Conservation (phyloP, 2,329 filamentous ascomycete genomes). For the Aspergillus sp. region DNA sequence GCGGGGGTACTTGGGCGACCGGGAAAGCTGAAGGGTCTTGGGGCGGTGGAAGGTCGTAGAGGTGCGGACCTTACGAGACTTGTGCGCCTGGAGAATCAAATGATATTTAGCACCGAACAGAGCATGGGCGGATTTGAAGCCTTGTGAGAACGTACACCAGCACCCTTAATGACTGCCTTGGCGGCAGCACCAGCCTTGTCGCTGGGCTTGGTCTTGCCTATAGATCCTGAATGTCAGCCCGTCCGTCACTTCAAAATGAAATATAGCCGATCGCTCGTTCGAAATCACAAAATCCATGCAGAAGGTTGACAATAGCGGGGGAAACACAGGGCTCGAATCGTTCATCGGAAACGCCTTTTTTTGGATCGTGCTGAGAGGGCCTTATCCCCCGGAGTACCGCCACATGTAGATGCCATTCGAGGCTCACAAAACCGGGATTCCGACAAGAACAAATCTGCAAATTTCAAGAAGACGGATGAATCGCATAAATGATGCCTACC, state of each 20-base stretch:
- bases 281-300: not conserved
- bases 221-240: constrained; percentile 10
- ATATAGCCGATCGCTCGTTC: constrained; percentile 5
- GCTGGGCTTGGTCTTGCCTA: constrained; percentile 61
- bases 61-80: constrained; percentile 88
- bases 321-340: not conserved
- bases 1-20: constrained; percentile 92
- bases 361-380: not conserved
- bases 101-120: constrained; percentile 17
- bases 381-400: not conserved
- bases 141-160: constrained; percentile 73
- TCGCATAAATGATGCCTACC: constrained; percentile 36
- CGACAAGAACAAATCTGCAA: constrained; percentile 13
- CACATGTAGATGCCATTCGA: constrained; percentile 12
- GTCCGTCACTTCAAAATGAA: constrained; percentile 3
- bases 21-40: constrained; percentile 91
- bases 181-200: constrained; percentile 86
- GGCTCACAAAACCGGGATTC: constrained; percentile 25
- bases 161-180: constrained; percentile 93
- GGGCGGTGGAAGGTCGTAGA: constrained; percentile 96
- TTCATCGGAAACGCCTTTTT: not conserved
- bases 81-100: constrained; percentile 63
- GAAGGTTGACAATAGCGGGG: not conserved
- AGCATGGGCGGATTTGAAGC: not conserved
- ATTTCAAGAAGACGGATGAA: constrained; percentile 40